Base-by-base conservation (phyloP, 2,329 filamentous ascomycete genomes). In the Microcyclospora tardicrescens region DNA sequence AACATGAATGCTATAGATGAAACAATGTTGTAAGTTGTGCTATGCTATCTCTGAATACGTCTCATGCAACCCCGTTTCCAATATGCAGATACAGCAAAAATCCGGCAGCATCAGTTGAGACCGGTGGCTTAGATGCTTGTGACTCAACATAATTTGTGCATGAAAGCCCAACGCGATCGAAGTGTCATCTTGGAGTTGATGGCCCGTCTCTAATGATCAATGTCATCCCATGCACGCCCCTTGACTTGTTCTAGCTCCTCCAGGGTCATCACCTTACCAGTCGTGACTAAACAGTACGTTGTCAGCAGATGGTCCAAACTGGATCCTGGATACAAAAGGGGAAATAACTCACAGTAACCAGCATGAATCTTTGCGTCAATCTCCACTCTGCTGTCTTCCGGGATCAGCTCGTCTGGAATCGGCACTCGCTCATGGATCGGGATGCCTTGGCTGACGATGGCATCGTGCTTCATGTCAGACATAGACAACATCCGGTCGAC, bases 281-380 rank as follows among this genome's bases (percentile, higher is more conserved):
- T 85, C 6, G 89, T 95, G 60, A 95, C 64, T 67, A 50, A 24
- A 24, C 39, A 33, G 28, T 36, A 28, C 16, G 38, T 45, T 16
- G 37, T 52, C 41, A 53, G 48, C 39, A 15, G 15, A 34, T n/a
- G n/a, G n/a, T n/a, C 28, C n/a, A 35, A 35, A 5, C 14, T 5
- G 10, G 14, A 32, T n/a, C n/a, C 14, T 5, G 12, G 30, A 5
- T n/a, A n/a, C 5, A 10, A 32, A n/a, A 13, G 11, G 5, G 16
- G 24, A 28, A 10, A 10, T 14, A 13, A 65, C 76, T 63, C 65
- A 85, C 82, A 79, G 56, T 79, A 79, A 15, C 77, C 91, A 43
- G 89, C 86, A 52, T 89, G 91, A 58, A 96, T 95, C 69, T 96
- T 96, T 42, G 91, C 91, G 62, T 96, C 91, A 56, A 96, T 98